These are phyloP conservation scores for Daldinia bambusicola DNA, from an alignment of 495 filamentous ascomycete species.

Conservation along the genomic window DNA sequence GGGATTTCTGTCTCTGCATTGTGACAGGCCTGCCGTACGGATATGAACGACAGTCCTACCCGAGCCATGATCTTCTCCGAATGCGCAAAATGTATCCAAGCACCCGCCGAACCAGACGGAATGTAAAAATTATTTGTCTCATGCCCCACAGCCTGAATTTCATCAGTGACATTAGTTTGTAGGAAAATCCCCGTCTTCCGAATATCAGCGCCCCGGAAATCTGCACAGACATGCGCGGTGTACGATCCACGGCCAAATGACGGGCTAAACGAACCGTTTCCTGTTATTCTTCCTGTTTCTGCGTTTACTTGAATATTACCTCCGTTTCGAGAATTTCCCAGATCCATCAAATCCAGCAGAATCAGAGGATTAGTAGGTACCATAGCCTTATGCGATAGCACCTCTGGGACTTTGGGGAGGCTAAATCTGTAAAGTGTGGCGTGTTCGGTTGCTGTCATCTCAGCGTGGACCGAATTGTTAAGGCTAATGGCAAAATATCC, in stretches of 20 bases:
- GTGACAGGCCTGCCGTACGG: conserved; percentile 67
- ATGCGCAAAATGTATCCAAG: conserved; percentile 68
- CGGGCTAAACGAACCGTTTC: conserved; percentile 70
- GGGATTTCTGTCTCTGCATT: conserved; percentile 73
- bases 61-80: conserved; percentile 63
- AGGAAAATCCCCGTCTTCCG: conserved; percentile 67
- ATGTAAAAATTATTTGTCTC: conserved; percentile 52
- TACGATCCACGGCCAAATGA: conserved; percentile 76
- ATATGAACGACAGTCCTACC: conserved; percentile 75
- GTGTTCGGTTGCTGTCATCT: conserved; percentile 76
- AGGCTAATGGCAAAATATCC: conserved; percentile 76
- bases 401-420: conserved; percentile 57
- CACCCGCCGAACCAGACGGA: conserved; percentile 68
- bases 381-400: conserved; percentile 25
- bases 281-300: conserved; percentile 66
- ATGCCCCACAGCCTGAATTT: conserved; percentile 59
- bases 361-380: conserved; percentile 68
- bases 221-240: conserved; percentile 69
- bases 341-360: conserved; percentile 71
- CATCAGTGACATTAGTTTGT: conserved; percentile 55
- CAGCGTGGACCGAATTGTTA: conserved; percentile 68
- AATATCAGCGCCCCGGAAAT: conserved; percentile 71
- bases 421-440: conserved; percentile 76
- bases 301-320: conserved; percentile 66
- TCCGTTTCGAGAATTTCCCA: conserved; percentile 66